phyloP scores from a whole-genome alignment of 2,329 filamentous ascomycete genomes.

The Alternaria solani region DNA sequence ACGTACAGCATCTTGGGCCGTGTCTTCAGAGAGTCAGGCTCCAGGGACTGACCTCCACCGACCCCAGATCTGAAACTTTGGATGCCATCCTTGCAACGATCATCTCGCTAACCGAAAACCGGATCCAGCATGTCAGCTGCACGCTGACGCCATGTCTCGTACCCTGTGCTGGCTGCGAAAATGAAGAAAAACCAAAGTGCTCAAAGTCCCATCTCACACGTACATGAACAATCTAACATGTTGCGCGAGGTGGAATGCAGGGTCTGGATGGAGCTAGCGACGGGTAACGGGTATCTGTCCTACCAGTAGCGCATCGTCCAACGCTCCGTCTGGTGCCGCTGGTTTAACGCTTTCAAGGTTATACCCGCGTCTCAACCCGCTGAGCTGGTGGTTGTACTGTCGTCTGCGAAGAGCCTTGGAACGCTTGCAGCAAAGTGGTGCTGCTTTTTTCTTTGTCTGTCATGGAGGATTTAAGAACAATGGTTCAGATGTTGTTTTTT shows the following conservation, averaged over 20 bases:
- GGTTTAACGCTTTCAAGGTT: not conserved
- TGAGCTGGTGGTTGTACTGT: not conserved
- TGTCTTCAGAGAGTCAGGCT: not conserved
- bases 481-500: not conserved
- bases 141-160: conserved; percentile 23
- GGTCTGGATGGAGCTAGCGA: not conserved
- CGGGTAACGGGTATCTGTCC: conserved; percentile 4
- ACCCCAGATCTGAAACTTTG: conserved; percentile 8
- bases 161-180: not conserved
- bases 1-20: conserved; percentile 1
- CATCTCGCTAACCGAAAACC: conserved; percentile 23
- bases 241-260: not conserved
- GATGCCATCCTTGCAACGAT: conserved; percentile 20
- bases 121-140: conserved; percentile 14
- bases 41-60: conserved; percentile 6
- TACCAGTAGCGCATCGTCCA: not conserved
- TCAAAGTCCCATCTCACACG: not conserved
- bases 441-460: not conserved
- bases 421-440: not conserved
- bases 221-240: not conserved
- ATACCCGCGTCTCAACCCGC: not conserved
- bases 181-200: not conserved
- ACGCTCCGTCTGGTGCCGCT: not conserved
- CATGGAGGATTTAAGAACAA: not conserved
- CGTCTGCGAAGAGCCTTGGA: not conserved